Base-by-base conservation (phyloP, 495 filamentous ascomycete genomes). In the Penicillium fimorum region DNA sequence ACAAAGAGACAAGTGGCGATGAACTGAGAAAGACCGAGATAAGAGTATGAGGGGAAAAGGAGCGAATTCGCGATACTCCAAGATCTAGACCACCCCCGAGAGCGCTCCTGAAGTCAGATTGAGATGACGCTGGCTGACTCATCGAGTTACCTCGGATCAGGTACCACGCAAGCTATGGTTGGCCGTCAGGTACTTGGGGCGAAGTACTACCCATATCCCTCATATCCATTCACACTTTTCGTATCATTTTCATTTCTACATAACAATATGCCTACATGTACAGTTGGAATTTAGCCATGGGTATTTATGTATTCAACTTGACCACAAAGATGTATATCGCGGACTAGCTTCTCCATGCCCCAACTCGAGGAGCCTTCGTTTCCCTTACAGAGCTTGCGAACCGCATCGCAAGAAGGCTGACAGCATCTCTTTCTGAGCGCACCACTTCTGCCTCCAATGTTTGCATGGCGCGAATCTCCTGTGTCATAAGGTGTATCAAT, bases 381-480 rank as follows among this genome's bases (percentile, higher is more conserved):
- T 55, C 54, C 33, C 30, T 57, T n/a, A 47, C 40, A 22, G 52
- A 43, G 24, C 47, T 44, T 5, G 66, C 55, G 58, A 76, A 46
- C 22, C 70, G 63, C 7, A 63, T 67, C 6, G 72, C 70, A 13
- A 71, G 63, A 12, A 59, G 62, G 57, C 71, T 60, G 48, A 78
- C 70, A 66, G 66, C 70, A 37, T 59, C 53, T 38, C 60, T 64
- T 58, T 82, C 78, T 6, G 68, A 61, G 10, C 55, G 61, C 38
- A 79, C 66, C 6, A 78, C 47, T 37, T 75, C 75, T 11, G 52
- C 49, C 48, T 81, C 77, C 29, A 80, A 72, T 22, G 53, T 67
- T 33, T 68, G 71, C 49, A 81, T 76, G 11, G 66, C 56, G 5
- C 67, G 67, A 30, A 79, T 54, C 57, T 81, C 78, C 25, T 81